Conservation (phyloP, 2,329 filamentous ascomycete species). For the Alternaria novae-zelandiae region DNA sequence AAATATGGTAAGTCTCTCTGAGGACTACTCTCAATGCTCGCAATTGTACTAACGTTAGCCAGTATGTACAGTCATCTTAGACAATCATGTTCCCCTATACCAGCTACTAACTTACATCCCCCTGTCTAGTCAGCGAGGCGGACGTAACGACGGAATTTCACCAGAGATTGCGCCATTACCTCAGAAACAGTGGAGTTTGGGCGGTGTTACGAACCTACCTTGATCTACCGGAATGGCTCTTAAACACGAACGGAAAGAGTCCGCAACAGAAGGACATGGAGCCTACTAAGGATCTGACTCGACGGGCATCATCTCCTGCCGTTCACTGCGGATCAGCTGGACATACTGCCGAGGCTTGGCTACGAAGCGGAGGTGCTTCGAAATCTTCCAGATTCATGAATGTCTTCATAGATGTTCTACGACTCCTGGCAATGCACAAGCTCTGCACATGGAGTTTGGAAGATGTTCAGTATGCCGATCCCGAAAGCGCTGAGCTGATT, state of each 20-base stretch:
- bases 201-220: constrained; percentile 61
- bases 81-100: neutral
- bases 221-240: constrained; percentile 71
- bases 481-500: constrained; percentile 84
- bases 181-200: constrained; percentile 63
- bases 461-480: constrained; percentile 88
- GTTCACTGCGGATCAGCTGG: constrained; percentile 46
- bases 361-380: constrained; percentile 52
- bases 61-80: neutral
- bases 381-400: constrained; percentile 78
- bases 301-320: constrained; percentile 42
- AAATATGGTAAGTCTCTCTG: constrained; percentile 54
- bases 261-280: constrained; percentile 34
- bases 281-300: constrained; percentile 16
- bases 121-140: constrained; percentile 59
- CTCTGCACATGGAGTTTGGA: constrained; percentile 89
- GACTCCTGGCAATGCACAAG: constrained; percentile 80
- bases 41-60: neutral
- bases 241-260: constrained; percentile 39
- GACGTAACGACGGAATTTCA: constrained; percentile 68
- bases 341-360: constrained; percentile 54
- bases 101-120: neutral
- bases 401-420: constrained; percentile 83
- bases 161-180: constrained; percentile 61
- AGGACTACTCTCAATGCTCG: neutral